Base-by-base conservation (phyloP, 441 rosid genomes). In the Geranium incanum region DNA sequence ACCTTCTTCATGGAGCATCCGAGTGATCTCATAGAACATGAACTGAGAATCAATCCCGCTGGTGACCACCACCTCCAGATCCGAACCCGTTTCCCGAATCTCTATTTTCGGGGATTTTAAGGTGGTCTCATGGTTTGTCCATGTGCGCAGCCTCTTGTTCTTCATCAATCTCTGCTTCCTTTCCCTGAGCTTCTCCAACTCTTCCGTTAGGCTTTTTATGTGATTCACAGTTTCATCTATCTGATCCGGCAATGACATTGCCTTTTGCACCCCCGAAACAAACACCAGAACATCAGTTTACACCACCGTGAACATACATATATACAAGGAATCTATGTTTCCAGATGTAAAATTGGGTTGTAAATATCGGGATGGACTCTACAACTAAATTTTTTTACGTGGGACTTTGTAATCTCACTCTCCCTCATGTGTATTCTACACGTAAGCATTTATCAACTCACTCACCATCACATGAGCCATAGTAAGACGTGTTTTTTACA, bases 211-310 rank as follows among this genome's bases (percentile, higher is more conserved):
- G 4, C 36, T 72, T 65, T 81, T 78, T 71, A 86, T 86, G 71
- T 85, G 76, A 28, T 43, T 72, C 68, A 78, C 77, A 1, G 86
- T 87, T 64, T 80, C 88, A 78, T 84, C 88, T 70, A 86, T 73
- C 59, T 83, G 87, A 65, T 83, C 88, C 0, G 88, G 85, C 55
- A 83, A 48, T 13, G 84, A 37, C 72, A 69, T 28, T 68, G 77
- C 9, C 72, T 82, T 84, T 88, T 84, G 80, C 66, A 71, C 13
- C 41, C 4, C 41, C 5, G 41, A 38, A 38, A 3, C 43, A 7
- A 39, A 39, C 2, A 39, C 43, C 33, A 28, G 0, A 28, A 28
- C 33, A 28, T 28, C 3, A 28, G 33, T 2, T 28, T 28, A 28
- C 2, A 28, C 2, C 33, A 28, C 2, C 33, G 1, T 28, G 2